Base-by-base conservation (phyloP, 2,329 filamentous ascomycete species). In the Trichophyton verrucosum region DNA sequence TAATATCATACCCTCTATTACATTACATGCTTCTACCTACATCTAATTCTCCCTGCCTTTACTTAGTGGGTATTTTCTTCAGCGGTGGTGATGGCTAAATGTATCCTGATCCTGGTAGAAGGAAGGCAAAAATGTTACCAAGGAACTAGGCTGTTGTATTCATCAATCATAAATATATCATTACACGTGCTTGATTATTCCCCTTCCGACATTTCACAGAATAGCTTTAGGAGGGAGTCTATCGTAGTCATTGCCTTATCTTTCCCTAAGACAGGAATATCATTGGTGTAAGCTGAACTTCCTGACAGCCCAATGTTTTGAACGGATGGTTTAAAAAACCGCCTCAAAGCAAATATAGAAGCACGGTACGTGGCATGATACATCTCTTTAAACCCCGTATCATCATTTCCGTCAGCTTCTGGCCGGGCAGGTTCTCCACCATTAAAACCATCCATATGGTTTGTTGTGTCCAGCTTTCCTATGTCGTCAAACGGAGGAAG, bases 331-430 rank as follows among this genome's bases (percentile, higher is more conserved):
- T 70, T 75, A 56, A 76, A 60, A 59, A 73, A 75, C 59, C 68
- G 72, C 15, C 74, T 70, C n/a, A 76, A 64, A 20, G 74, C 74
- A 68, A 76, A 76, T 6, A 69, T 72, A 3, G 74, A 71, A 30
- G 74, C 74, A 53, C 73, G 73, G 63, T 76, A 76, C 3, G 74
- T 76, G 11, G 73, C 73, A 62, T 76, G 74, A 59, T 76, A 76
- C 73, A 76, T 75, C 15, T 70, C 62, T 57, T 75, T 76, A 60
- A 76, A 76, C 11, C 75, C 73, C 46, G 75, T 73, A 33, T 63
- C 64, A 56, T 76, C 74, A 24, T 74, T 72, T 0, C 66, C 17
- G 2, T 63, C 64, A 15, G 2, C 33, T n/a, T 40, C 38, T 17
- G 9, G 8, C 13, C 7, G 13, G n/a, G 9, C 17, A 24, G 17